Evolutionary conservation across 352 stramenopile genomes (phyloP).

Genomic region (Phytophthora pisi): DNA sequence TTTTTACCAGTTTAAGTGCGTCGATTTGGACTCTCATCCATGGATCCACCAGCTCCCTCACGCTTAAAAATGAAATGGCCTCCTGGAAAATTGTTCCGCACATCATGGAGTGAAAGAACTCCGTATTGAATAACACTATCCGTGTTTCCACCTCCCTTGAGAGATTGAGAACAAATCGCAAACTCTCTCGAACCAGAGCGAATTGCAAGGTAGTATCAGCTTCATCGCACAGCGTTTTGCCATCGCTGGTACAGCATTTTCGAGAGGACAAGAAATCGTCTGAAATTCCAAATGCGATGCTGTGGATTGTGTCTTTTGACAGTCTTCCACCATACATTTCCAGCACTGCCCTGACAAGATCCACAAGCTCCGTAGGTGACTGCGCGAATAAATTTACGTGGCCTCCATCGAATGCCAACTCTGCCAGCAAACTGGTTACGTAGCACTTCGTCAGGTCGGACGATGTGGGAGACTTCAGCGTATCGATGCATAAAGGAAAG

Average conservation of each 20-base stretch:
- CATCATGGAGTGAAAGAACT: slow-evolving; percentile 21
- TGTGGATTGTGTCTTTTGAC: not conserved
- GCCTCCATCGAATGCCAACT: not conserved
- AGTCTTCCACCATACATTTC: not conserved
- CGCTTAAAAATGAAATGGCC: slow-evolving; percentile 13
- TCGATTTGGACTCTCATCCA: slow-evolving; percentile 13
- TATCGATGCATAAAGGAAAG: slow-evolving; percentile 1
- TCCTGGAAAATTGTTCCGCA: slow-evolving; percentile 15
- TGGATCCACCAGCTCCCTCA: not conserved
- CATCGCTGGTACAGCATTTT: slow-evolving; percentile 1
- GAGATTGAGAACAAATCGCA: slow-evolving; percentile 11
- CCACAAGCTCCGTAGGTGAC: not conserved
- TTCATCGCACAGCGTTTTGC: not conserved
- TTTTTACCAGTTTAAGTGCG: slow-evolving; percentile 4
- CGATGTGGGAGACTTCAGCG: slow-evolving; percentile 6
- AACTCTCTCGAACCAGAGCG: slow-evolving; percentile 11
- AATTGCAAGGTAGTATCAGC: not conserved
- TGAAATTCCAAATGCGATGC: not conserved
- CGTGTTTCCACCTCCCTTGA: not conserved
- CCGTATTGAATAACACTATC: not conserved
- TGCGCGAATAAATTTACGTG: not conserved
- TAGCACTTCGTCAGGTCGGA: slow-evolving; percentile 8
- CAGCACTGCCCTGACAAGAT: slow-evolving; percentile 9
- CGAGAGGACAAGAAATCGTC: slow-evolving; percentile 14
- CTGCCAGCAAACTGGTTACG: slow-evolving; percentile 17